Conservation (phyloP, 2,329 filamentous ascomycete species). For the Pseudopithomyces maydicus region DNA sequence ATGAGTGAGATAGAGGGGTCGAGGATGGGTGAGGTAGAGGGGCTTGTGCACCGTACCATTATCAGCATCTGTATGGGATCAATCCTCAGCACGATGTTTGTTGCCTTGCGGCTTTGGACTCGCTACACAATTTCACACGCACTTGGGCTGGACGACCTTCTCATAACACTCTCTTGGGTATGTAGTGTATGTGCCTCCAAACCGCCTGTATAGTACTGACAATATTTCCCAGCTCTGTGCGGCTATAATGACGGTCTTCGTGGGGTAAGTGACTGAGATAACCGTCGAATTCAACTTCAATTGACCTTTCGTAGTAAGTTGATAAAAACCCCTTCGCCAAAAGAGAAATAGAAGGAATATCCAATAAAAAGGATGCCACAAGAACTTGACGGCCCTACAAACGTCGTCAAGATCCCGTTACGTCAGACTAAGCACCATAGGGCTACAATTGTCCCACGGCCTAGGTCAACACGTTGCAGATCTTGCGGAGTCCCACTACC, state of each 20-base stretch:
- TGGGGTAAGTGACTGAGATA: slow-evolving; percentile 8
- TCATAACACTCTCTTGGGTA: slow-evolving; percentile 18
- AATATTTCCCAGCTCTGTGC: slow-evolving; percentile 5
- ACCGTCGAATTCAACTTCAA: slow-evolving; percentile 8
- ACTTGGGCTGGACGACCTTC: slow-evolving; percentile 11
- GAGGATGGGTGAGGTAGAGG: not conserved
- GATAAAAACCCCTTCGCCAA: not conserved
- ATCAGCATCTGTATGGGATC: slow-evolving; percentile 9
- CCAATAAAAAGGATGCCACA: too few species aligned
- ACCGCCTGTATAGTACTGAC: not conserved
- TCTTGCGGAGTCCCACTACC: too few species aligned
- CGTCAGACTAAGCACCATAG: too few species aligned
- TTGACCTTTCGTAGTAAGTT: not conserved
- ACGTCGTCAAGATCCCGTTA: too few species aligned
- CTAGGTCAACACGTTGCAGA: too few species aligned
- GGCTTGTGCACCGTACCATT: not conserved
- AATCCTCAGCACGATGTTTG: slow-evolving; percentile 10
- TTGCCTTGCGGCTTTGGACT: slow-evolving; percentile 16
- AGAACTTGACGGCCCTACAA: too few species aligned
- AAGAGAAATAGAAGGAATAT: too few species aligned
- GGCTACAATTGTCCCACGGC: too few species aligned
- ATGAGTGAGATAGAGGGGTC: too few species aligned
- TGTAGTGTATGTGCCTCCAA: not conserved
- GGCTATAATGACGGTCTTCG: slow-evolving; percentile 5
- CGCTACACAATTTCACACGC: slow-evolving; percentile 12